Percentiles rank a stretch among this genome's conserved stretches.
These are phyloP conservation scores for Flaveria robusta DNA, from an alignment of 129 eudicot species.

Conservation along the genomic window DNA sequence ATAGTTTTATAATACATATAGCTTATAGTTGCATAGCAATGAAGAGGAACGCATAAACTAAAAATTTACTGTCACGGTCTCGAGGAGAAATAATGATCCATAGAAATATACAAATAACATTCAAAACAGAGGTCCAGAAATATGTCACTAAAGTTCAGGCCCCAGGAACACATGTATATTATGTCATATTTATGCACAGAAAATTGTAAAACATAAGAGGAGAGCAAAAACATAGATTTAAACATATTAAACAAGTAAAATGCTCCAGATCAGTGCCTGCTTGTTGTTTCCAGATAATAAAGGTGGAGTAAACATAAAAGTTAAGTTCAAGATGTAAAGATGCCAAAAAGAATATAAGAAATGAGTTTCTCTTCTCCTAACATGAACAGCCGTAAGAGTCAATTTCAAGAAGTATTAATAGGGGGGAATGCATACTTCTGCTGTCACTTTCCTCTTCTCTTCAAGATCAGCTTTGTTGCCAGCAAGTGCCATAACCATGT, in stretches of 20 bases:
- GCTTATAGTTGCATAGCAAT: neutral
- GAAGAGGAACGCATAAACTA: constrained; percentile 1
- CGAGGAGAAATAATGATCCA: neutral
- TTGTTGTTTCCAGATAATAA: neutral
- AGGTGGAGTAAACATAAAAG: neutral
- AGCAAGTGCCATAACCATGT: constrained; percentile 98
- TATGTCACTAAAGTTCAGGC: neutral
- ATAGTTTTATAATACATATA: neutral
- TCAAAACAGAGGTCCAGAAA: neutral
- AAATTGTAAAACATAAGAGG: neutral
- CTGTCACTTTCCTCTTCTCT: constrained; percentile 84
- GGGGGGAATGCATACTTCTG: constrained; percentile 63
- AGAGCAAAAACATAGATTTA: neutral
- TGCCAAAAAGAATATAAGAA: neutral
- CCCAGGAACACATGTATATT: neutral
- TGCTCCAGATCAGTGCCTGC: neutral
- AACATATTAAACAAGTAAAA: neutral
- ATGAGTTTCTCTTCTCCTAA: constrained; percentile 8
- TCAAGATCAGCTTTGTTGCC: constrained; percentile 94
- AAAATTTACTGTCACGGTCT: neutral
- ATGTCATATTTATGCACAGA: constrained; percentile 2
- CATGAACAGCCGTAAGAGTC: neutral
- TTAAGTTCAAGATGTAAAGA: neutral
- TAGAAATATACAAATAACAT: neutral
- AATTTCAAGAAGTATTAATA: constrained; percentile 5